These are phyloP conservation scores for Trypanosoma caninum DNA, from an alignment of 208 protist genomes.

Conservation along the genomic window DNA sequence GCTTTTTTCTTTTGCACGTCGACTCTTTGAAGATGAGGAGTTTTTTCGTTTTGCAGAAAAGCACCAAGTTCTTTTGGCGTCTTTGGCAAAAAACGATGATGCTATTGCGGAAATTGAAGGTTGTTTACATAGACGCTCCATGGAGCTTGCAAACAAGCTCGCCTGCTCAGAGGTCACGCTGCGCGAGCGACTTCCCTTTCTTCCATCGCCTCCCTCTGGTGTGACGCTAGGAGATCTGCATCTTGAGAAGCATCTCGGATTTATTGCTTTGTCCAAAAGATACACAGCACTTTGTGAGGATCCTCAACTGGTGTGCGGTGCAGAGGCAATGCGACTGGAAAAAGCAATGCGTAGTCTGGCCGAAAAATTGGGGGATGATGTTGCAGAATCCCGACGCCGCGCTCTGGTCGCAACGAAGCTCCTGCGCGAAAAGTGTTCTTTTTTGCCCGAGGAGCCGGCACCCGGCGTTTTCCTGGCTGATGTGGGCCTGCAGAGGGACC, in stretches of 20 bases:
- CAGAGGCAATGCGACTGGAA: constrained; percentile 34
- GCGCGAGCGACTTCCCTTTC: constrained; percentile 33
- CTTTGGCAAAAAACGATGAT: no score
- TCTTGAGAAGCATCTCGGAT: constrained; percentile 23
- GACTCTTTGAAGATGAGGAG: no score
- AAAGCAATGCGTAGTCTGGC: constrained; percentile 36
- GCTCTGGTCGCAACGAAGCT: constrained; percentile 25
- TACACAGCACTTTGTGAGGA: constrained; percentile 34
- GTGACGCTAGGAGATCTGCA: constrained; percentile 38
- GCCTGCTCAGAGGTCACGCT: constrained; percentile 33
- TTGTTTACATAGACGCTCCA: no score
- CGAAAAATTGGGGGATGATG: constrained; percentile 38
- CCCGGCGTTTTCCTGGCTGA: constrained; percentile 32
- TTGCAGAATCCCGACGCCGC: constrained; percentile 24
- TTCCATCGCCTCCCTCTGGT: constrained; percentile 27
- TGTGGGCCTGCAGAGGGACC: constrained; percentile 33
- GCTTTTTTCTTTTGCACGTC: no score
- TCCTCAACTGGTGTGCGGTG: constrained; percentile 17
- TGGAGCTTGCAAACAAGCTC: constrained; percentile 30
- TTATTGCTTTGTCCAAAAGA: constrained; percentile 30
- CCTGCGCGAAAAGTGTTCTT: constrained; percentile 38
- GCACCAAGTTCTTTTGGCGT: no score
- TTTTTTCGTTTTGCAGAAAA: no score
- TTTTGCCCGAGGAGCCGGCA: constrained; percentile 42
- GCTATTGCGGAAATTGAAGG: no score